Evolutionary conservation across 2,329 filamentous ascomycete genomes (phyloP).

Genomic region (Ampelomyces quisqualis): DNA sequence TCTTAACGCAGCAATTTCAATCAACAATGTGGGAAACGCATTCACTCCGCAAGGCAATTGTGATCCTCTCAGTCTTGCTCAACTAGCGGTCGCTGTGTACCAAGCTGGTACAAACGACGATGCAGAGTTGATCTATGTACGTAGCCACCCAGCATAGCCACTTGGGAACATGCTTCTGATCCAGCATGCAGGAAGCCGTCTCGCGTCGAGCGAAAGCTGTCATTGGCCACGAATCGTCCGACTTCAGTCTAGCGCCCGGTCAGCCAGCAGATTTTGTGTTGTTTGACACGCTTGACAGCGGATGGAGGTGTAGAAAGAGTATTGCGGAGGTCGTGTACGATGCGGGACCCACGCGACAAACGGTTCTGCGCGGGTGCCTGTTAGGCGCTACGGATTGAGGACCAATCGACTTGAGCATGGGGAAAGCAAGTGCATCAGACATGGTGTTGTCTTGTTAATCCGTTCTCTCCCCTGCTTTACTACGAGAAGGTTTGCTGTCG

Average conservation of each 20-base stretch:
- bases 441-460: no score
- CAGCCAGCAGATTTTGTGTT: conserved; percentile 48
- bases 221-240: conserved; percentile 44
- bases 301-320: conserved; percentile 47
- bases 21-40: conserved; percentile 74
- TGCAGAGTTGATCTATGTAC: conserved; percentile 59
- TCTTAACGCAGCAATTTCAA: conserved; percentile 61
- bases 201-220: conserved; percentile 47
- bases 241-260: conserved; percentile 36
- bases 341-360: conserved; percentile 35
- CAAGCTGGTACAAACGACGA: conserved; percentile 64
- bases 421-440: no score
- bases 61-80: conserved; percentile 58
- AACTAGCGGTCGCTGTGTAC: conserved; percentile 64
- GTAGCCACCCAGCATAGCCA: conserved; percentile 24
- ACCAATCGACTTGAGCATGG: no score
- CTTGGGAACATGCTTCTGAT: conserved; percentile 14
- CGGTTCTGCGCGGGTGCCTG: conserved; percentile 30
- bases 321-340: conserved; percentile 51
- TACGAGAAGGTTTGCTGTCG: no score
- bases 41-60: conserved; percentile 70
- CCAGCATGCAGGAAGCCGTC: conserved; percentile 49
- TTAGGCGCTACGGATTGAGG: conserved; percentile 6
- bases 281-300: conserved; percentile 40
- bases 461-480: no score